Conservation (phyloP, 1,284 basidiomycete genomes). For the Malassezia pachydermatis region DNA sequence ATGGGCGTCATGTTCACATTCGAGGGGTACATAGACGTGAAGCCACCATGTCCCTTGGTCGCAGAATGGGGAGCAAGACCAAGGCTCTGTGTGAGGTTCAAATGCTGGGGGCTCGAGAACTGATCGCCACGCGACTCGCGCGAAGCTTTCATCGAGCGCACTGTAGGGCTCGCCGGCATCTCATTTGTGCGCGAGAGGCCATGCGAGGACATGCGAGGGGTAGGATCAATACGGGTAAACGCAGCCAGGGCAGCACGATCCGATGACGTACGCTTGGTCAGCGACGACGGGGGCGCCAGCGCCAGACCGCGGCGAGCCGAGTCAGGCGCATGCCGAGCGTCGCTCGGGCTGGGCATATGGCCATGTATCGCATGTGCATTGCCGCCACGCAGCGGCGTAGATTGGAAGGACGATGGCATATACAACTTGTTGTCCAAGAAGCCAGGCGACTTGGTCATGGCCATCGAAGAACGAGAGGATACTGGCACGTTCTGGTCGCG, state of each 20-base stretch:
- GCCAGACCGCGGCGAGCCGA: constrained; percentile 3
- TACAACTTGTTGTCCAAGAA: constrained; percentile 4
- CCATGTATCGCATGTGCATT: background rate
- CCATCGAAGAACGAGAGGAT: background rate
- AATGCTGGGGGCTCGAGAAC: constrained; percentile 40
- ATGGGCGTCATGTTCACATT: constrained; percentile 18
- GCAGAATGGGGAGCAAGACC: constrained; percentile 41
- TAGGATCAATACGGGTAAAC: constrained; percentile 19
- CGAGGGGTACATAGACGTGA: background rate
- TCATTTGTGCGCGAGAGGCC: background rate
- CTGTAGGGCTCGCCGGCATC: constrained; percentile 4
- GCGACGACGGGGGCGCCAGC: constrained; percentile 1
- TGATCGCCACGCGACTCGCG: constrained; percentile 19
- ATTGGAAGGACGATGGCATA: constrained; percentile 13
- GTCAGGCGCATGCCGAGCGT: background rate
- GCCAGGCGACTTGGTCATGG: constrained; percentile 9
- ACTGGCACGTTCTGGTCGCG: constrained; percentile 9
- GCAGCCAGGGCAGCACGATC: constrained; percentile 23
- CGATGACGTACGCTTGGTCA: constrained; percentile 6
- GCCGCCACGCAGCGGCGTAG: constrained; percentile 11
- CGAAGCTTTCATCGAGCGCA: background rate
- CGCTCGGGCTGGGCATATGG: constrained; percentile 1
- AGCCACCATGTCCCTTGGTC: constrained; percentile 5
- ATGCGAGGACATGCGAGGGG: background rate
- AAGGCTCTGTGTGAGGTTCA: constrained; percentile 36